Evolutionary conservation across 2,329 filamentous ascomycete genomes (phyloP), one percentile per base, ranked within the genome.

Genomic region (Capronia coronata): DNA sequence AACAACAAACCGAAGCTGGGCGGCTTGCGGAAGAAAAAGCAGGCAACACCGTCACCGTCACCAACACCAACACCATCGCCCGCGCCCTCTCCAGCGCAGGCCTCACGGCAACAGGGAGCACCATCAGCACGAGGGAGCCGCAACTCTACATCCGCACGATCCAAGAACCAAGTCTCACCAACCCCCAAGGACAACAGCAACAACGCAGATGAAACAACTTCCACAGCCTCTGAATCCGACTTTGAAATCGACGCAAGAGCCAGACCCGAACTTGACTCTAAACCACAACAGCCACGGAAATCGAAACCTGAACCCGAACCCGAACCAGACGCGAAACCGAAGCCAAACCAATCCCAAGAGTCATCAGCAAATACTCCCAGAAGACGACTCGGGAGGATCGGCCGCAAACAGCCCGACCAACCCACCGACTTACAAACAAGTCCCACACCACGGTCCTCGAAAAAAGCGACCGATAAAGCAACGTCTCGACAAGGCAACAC

Each of bases 401-500:
- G 38, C 22, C 38, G 38, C 38, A 41, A 25, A 23, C 38, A n/a
- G 19, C 34, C 18, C 14, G 18, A 42, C 19, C 37, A 14, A 6
- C 21, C 38, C 29, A 25, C 25, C 3, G 16, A 9, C 7, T 41
- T 38, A 7, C 41, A 2, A 23, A n/a, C 45, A 25, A 22, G 32
- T 14, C 5, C 37, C 13, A 19, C 21, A 4, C 10, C 39, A n/a
- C 21, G 14, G 22, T 23, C 14, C 3, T 19, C 16, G 19, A 8
- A 16, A 4, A 30, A 29, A 35, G 34, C 27, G n/a, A 9, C 34
- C 23, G 61, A 63, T 22, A 64, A 47, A 51, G 21, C 46, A 2
- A 30, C 47, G 32, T 53, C n/a, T 6, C 49, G 40, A 13, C 14
- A 5, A 19, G 37, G 14, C n/a, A 22, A 25, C 23, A 27, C 23